Base-by-base conservation (phyloP, 1,139 yeast species). In the Insectozyma bohioensis region DNA sequence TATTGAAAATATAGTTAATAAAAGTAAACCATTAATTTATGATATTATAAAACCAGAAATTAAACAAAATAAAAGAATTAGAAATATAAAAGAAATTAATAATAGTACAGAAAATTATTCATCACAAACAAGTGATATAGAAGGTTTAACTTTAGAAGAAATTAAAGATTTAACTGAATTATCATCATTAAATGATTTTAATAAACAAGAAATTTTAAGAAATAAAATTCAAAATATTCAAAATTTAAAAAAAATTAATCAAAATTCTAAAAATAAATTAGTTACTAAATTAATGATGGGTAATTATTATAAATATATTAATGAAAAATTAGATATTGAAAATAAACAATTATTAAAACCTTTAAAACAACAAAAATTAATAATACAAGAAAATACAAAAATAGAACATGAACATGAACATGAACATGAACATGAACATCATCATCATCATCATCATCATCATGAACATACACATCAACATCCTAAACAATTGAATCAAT, bases 261-360 rank as follows among this genome's bases (percentile, higher is more conserved):
- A 82, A 41, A 52, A 65, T 31, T 75, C 74, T 48, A 80, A 84
- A 51, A 76, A 80, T 42, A 65, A 72, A 53, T 52, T 78, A 42
- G 82, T 85, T 20, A 94, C 90, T 29, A 66, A 75, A 41, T 61
- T 86, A 33, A 85, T 86, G 95, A 82, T 86, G 70, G 84, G 85
- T 6, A 78, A 78, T 39, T 80, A 77, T 49, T 68, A 73, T 44
- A 72, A 72, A 42, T 70, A 67, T 40, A 57, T 68, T 27, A 61
- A 61, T 42, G 64, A 62, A 36, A 53, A 61, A 33, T 43, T 61
- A 20, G 37, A 42, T 17, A 36, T 40, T 20, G 56, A 46, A 13
- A 43, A 51, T 24, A 46, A 40, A 12, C 33, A 31, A 23, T 31
- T 46, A 20, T 24, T 39, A 20, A 35, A 43, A 16, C 49, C 46